A percentile compares a stretch with the other conserved stretches of the same genome.
Evolutionary conservation across 2,329 filamentous ascomycete species (phyloP).

Genomic region (Botryotinia globosa): DNA sequence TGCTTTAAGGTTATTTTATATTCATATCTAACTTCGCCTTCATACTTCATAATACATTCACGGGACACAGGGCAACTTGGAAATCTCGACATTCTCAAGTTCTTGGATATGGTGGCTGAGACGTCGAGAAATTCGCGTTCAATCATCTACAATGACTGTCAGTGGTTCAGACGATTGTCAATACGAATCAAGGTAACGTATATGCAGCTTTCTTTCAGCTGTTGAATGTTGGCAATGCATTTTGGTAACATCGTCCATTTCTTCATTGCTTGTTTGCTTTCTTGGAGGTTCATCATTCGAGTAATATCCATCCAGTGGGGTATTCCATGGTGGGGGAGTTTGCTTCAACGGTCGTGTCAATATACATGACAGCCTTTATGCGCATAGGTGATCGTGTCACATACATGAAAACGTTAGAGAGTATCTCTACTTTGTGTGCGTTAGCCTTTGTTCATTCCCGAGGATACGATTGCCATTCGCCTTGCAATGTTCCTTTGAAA

Average conservation of each 20-base stretch:
- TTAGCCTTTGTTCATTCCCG: neutral
- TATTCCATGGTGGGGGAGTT: neutral
- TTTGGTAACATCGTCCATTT: neutral
- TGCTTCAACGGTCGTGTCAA: neutral
- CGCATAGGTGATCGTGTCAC: neutral
- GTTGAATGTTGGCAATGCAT: constrained; percentile 1
- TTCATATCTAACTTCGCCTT: neutral
- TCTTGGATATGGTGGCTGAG: neutral
- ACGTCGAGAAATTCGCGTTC: neutral
- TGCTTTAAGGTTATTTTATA: too few species aligned
- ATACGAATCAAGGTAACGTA: neutral
- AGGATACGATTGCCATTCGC: neutral
- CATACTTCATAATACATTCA: neutral
- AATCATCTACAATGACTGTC: neutral
- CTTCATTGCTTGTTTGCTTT: neutral
- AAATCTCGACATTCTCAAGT: neutral
- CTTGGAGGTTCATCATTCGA: neutral
- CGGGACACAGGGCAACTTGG: too few species aligned
- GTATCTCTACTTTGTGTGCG: neutral
- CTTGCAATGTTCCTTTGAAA: neutral
- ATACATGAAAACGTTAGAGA: neutral
- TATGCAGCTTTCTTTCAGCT: neutral
- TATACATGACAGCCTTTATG: neutral
- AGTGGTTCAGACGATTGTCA: neutral
- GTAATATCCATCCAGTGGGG: neutral